A percentile compares a stretch with the other conserved stretches of the same genome.
Conservation (phyloP, 805 yeast genomes). For the Schizosaccharomyces osmophilus region DNA sequence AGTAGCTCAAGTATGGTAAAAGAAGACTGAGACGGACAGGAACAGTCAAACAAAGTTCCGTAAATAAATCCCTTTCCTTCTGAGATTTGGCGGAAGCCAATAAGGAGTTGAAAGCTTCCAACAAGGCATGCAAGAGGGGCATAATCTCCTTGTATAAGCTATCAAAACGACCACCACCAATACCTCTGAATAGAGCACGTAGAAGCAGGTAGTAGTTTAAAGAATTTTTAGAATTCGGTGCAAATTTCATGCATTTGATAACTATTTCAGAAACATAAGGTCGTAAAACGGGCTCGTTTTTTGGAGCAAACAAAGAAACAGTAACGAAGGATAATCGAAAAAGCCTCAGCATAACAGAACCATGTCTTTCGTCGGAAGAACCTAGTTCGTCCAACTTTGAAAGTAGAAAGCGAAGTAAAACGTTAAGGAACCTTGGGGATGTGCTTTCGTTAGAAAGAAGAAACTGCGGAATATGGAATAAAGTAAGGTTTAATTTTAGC, state of each 20-base stretch:
- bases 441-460: constrained; percentile 86
- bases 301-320: constrained; percentile 62
- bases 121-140: constrained; percentile 65
- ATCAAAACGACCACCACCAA: constrained; percentile 93
- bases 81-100: constrained; percentile 64
- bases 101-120: constrained; percentile 66
- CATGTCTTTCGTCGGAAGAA: constrained; percentile 46
- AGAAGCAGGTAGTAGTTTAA: constrained; percentile 69
- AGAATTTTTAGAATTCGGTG: constrained; percentile 78
- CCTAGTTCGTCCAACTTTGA: constrained; percentile 57
- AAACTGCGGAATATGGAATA: constrained; percentile 78
- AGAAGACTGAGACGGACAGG: constrained; percentile 84
- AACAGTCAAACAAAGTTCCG: constrained; percentile 80
- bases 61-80: constrained; percentile 80
- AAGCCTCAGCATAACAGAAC: constrained; percentile 59
- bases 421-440: constrained; percentile 72
- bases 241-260: constrained; percentile 47
- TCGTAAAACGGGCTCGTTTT: constrained; percentile 65
- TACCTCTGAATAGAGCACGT: constrained; percentile 71
- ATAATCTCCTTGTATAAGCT: constrained; percentile 73
- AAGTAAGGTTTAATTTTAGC: constrained; percentile 59
- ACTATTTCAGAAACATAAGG: constrained; percentile 75
- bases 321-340: constrained; percentile 91
- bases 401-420: constrained; percentile 51
- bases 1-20: constrained; percentile 71